Base-by-base conservation (phyloP, 2,329 filamentous ascomycete species). In the Beauveria sp. region DNA sequence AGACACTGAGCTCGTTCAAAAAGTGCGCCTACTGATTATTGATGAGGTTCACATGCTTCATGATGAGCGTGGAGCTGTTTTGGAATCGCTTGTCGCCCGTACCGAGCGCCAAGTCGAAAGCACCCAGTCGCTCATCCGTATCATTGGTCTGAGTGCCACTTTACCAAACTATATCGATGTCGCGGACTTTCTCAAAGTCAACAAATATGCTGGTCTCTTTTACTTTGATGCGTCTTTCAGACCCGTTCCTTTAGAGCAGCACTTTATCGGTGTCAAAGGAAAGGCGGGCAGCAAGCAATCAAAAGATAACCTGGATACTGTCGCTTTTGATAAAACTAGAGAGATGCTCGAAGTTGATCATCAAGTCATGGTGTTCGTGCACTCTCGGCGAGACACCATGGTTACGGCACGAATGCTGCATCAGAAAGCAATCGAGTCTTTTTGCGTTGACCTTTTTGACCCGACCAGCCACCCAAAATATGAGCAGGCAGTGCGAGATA, bases 1-100 rank as follows among this genome's bases (percentile, higher is more conserved):
- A 18, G 94, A 99, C 71, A 97, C 94, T 0, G 94, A 97, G 71
- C 83, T 99, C 3, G 96, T 99, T 16, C 94, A 99, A 69, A 99
- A 99, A 72, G 94, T 99, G 26, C 86, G 93, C 12, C 80, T 99
- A 2, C 82, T 99, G 63, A 97, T 99, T 69, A 97, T 99, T 64
- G 94, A 99, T 73, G 94, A 99, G 76, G 94, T 99, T 1, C 94
- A 99, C 71, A 99, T 99, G 96, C 87, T 99, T 68, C 96, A 99
- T 69, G 94, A 99, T 72, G 94, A 97, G 73, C 87, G 94, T 72
- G 94, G 94, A 70, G 92, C 96, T 14, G 96, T 99, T 0, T 82
- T 99, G 30, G 94, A 99, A 71, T 97, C 93, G 6, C 80, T 99
- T 24, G 96, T 99, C 18, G 94, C 94, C 12, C 85, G 94, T 68